Evolutionary conservation across 208 protist species (phyloP).

Genomic region (Phytomonas sp.): DNA sequence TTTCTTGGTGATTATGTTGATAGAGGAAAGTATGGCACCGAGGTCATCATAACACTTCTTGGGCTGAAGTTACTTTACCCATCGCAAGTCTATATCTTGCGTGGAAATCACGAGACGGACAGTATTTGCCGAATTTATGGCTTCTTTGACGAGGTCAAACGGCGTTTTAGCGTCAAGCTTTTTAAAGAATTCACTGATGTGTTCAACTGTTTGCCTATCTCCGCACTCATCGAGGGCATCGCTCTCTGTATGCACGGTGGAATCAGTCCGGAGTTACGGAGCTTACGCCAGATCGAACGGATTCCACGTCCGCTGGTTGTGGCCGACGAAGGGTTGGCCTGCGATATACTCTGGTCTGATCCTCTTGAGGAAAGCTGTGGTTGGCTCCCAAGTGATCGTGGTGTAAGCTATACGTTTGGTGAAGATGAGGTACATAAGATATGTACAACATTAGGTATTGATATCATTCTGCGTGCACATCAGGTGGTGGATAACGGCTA

Average conservation of each 20-base stretch:
- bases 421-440: constrained; percentile 93
- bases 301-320: constrained; percentile 24
- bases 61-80: constrained; percentile 95
- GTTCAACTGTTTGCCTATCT: constrained; percentile 75
- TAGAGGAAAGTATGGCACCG: constrained; percentile 94
- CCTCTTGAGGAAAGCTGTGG: constrained; percentile 82
- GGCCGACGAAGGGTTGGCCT: constrained; percentile 86
- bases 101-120: constrained; percentile 98
- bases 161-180: constrained; percentile 64
- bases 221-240: constrained; percentile 92
- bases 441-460: constrained; percentile 94
- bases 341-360: constrained; percentile 97
- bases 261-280: constrained; percentile 96
- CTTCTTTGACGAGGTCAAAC: constrained; percentile 97
- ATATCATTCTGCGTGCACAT: constrained; percentile 97
- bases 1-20: constrained; percentile 99
- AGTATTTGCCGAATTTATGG: constrained; percentile 99
- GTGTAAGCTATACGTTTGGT: constrained; percentile 97
- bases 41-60: constrained; percentile 87
- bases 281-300: constrained; percentile 94
- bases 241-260: constrained; percentile 97
- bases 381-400: constrained; percentile 94
- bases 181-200: constrained; percentile 53
- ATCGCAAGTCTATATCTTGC: constrained; percentile 96
- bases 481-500: constrained; percentile 97